Base-by-base conservation (phyloP, 805 yeast genomes). In the Candida mattraensis region DNA sequence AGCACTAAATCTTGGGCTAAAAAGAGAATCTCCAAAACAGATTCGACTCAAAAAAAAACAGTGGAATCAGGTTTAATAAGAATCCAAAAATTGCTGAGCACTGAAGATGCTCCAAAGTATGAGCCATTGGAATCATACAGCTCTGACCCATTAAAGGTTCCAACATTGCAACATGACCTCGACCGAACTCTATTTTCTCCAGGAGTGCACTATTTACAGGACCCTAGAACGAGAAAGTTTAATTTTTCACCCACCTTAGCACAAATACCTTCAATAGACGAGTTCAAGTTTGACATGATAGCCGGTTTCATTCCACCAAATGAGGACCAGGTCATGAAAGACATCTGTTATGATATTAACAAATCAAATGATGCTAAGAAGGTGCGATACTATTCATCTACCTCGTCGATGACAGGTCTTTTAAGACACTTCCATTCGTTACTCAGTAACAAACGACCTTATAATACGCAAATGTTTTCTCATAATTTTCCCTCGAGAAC, bases 321-420 rank as follows among this genome's bases (percentile, higher is more conserved):
- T 3, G 75, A 75, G 50, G 96, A 91, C 62, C 42, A 53, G 9
- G 52, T 51, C 0, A 64, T 91, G 30, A 50, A 73, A 1, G 35
- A 64, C 4, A 56, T 83, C 7, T 80, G 91, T 0, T 45, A 49
- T 6, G 43, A 57, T 11, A 18, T 53, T 6, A 47, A 52, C 31
- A 16, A 19, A 2, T 9, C 13, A 2, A 27, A 34, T 2, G 29
- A 15, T 1, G 29, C 38, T 5, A 17, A 24, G 39, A 32, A 49
- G 47, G 26, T 66, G 49, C 54, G 58, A 37, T 91, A 70, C 54
- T 76, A 74, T 39, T 84, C 94, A 2, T 87, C 96, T 1, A 88
- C 98, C 0, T 84, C 95, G 13, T 84, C 96, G 1, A 74, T 91
- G 85, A 89, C 98, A 0, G 70, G 80, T 1, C 61, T 80, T 1